Conservation (phyloP, 2,329 filamentous ascomycete genomes). For the Venturia asperata region DNA sequence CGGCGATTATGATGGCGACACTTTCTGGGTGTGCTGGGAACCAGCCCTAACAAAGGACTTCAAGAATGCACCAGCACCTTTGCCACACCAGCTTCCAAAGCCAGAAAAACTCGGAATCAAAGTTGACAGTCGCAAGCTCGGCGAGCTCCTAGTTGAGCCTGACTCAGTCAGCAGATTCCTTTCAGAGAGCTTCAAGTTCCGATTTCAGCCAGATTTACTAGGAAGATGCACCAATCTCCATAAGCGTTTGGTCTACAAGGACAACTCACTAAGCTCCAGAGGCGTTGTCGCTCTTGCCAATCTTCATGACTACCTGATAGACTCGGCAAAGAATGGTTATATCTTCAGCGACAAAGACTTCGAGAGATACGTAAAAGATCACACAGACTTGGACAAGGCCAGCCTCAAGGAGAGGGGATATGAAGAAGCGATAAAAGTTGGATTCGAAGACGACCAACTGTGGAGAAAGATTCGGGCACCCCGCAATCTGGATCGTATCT, state of each 20-base stretch:
- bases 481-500: neutral
- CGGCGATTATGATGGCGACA: conserved; percentile 76
- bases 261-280: conserved; percentile 28
- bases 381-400: neutral
- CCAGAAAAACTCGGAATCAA: conserved; percentile 44
- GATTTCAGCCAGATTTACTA: conserved; percentile 50
- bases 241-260: conserved; percentile 52
- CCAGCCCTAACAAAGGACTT: conserved; percentile 59
- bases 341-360: conserved; percentile 22
- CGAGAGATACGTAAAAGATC: neutral
- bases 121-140: conserved; percentile 41
- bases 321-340: conserved; percentile 42
- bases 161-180: conserved; percentile 43
- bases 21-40: conserved; percentile 73
- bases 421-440: neutral
- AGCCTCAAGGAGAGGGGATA: neutral
- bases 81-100: conserved; percentile 40
- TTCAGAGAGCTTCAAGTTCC: conserved; percentile 50
- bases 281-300: conserved; percentile 29
- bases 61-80: conserved; percentile 45
- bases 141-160: conserved; percentile 33
- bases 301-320: conserved; percentile 41
- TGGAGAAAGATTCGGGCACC: neutral
- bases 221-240: conserved; percentile 60
- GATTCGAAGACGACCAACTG: neutral